These are phyloP conservation scores for Kodamaea hsintzibuensis DNA, from an alignment of 805 yeast species.

Conservation along the genomic window DNA sequence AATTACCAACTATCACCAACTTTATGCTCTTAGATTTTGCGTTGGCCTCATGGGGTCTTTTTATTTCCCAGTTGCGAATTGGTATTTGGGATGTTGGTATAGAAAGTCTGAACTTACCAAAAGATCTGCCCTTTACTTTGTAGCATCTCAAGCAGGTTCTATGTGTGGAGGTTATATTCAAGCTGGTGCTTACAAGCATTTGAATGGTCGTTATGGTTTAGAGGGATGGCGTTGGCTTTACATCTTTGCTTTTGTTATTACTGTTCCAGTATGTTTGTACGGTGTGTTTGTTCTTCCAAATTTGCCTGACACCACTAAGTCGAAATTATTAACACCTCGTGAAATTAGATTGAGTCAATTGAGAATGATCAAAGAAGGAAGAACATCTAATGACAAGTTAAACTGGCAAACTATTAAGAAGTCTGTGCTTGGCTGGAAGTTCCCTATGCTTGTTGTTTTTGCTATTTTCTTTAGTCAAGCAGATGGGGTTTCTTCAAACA, in stretches of 20 bases:
- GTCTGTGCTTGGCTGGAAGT: constrained; percentile 37
- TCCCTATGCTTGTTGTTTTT: constrained; percentile 19
- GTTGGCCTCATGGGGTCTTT: constrained; percentile 21
- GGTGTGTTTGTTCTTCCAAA: constrained; percentile 12
- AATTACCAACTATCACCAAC: constrained; percentile 18
- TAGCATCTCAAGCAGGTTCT: constrained; percentile 8
- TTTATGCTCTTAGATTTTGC: constrained; percentile 23
- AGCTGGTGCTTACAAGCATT: constrained; percentile 15
- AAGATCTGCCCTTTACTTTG: constrained; percentile 12
- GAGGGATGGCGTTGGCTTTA: constrained; percentile 22
- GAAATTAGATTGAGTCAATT: constrained; percentile 13
- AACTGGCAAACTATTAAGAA: constrained; percentile 19
- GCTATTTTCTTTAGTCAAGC: constrained; percentile 35
- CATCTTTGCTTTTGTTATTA: constrained; percentile 18
- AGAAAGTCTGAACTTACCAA: constrained; percentile 24
- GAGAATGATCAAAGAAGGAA: constrained; percentile 20
- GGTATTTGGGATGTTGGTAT: constrained; percentile 52
- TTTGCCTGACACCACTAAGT: constrained; percentile 9
- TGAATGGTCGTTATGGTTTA: constrained; percentile 15
- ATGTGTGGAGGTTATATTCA: constrained; percentile 14
- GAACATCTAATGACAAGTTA: constrained; percentile 18
- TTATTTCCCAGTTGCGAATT: constrained; percentile 12
- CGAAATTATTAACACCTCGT: constrained; percentile 8
- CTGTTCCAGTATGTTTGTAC: constrained; percentile 15
- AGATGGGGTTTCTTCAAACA: constrained; percentile 29